Evolutionary conservation across 768 basidiomycete genomes (phyloP), one percentile per base, ranked within the genome.

Genomic region (Pholiota molesta): DNA sequence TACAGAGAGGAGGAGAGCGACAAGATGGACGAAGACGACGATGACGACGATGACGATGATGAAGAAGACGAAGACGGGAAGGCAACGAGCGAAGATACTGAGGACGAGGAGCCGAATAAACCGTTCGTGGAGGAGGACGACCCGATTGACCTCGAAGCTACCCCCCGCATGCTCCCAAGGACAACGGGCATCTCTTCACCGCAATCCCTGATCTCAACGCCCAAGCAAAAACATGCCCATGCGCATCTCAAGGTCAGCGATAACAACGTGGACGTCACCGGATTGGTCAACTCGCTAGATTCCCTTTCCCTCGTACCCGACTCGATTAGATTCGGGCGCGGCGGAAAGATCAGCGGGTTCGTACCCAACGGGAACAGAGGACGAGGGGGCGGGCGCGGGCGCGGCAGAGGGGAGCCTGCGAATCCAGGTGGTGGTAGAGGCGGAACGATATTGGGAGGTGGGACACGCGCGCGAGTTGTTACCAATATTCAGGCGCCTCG

Each of bases 321-420:
- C 3, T 81, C 88, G 0, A 82, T 93, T 44, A 82, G 87, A 13
- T 94, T 94, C 62, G 91, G 91, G 26, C 80, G 90, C 40, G 92
- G 92, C 0, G 87, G 86, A 3, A 84, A 81, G 65, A 75, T 71
- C 21, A 82, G 81, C 28, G 87, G 84, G 7, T 84, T 88, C 63
- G 77, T 71, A 37, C 73, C 77, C 53, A 53, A 42, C 39, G 23
- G 11, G 33, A 71, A 72, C 8, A 31, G 57, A 17, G 42, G 44
- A 16, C 42, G 40, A 13, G 56, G 68, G 63, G 23, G 58, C 17
- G 60, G 67, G 53, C 55, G 61, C 16, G 65, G 63, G 39, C 61
- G 71, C 9, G 72, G 69, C 5, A 67, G 73, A 56, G 71, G 74
- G 8, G 64, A 68, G 52, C 62, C 65, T 39, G 51, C 59, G 16